Evolutionary conservation across 345 rosid species (phyloP), one percentile per base, ranked within the genome.

Genomic region (Garcia nutans): DNA sequence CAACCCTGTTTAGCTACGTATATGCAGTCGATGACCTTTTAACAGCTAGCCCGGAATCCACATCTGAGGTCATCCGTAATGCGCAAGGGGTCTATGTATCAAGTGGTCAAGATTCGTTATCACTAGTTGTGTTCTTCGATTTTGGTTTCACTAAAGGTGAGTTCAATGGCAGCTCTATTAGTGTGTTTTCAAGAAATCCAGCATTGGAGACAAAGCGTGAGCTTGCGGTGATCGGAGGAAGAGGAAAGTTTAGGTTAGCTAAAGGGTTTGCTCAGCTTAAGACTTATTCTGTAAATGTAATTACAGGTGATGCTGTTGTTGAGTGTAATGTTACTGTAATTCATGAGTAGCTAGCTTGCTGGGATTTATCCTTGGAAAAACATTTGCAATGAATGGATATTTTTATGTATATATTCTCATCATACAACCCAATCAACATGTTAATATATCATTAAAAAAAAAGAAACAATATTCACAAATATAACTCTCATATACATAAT

Each of bases 11-110:
- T 17, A 84, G 89, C n/a, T 72, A 75, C 74, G 26, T 87, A 3
- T 84, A 70, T 9, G 88, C 81, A 13, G 28, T 86, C 1, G 88
- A 89, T 23, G 93, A 87, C 73, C 83, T 86, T 0, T 80, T 89
- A 2, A 83, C 80, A 5, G 60, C 70, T 1, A 87, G 89, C 1
- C 86, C 87, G 1, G 86, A 82, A 28, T 75, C 26, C 12, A 61
- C 61, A 0, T 85, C 89, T 0, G 55, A 57, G n/a, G 61, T 74
- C 56, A 76, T 87, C 0, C 87, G 89, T 1, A 83, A 86, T 49
- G 86, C 87, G 0, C 84, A 81, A 2, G 88, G 89, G 28, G 72
- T 87, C 37, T 86, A 85, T 9, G 65, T 86, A 2, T 85, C 81
- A 1, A 54, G 76, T 0, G 61, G 60, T 2, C 76, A 74, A 70